Percentiles rank a stretch among this genome's conserved stretches.
phyloP scores from a whole-genome alignment of 352 stramenopile species.

The Pythium myriotylum region DNA sequence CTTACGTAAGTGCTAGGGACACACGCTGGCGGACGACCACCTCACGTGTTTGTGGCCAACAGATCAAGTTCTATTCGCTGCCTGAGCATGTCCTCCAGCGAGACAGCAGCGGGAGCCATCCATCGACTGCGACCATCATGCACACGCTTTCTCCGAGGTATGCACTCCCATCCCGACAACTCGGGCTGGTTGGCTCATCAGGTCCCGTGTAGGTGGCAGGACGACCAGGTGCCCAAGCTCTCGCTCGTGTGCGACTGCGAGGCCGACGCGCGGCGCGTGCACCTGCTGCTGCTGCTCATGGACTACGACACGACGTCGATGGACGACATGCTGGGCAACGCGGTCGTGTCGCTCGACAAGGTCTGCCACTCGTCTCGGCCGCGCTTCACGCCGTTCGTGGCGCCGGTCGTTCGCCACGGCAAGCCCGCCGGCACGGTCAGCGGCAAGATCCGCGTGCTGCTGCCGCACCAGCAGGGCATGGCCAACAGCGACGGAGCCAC shows the following conservation, averaged over 20 bases:
- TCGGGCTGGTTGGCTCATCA: too few species aligned
- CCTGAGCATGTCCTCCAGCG: constrained; percentile 56
- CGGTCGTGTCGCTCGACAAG: constrained; percentile 58
- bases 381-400: constrained; percentile 59
- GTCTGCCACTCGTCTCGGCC: constrained; percentile 42
- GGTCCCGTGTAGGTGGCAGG: constrained; percentile 62
- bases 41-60: background rate
- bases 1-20: constrained; percentile 64
- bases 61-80: constrained; percentile 79
- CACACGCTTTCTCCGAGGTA: constrained; percentile 67
- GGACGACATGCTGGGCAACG: constrained; percentile 73
- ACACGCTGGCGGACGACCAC: too few species aligned
- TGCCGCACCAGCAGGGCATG: constrained; percentile 46
- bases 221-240: constrained; percentile 71
- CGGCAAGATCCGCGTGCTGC: constrained; percentile 58
- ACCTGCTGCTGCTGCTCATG: constrained; percentile 79
- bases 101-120: constrained; percentile 49
- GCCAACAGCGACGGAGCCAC: background rate
- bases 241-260: constrained; percentile 52
- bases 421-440: constrained; percentile 54
- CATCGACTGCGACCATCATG: constrained; percentile 61
- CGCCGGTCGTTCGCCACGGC: constrained; percentile 47
- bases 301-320: constrained; percentile 79
- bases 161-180: background rate
- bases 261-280: constrained; percentile 56